Conservation (phyloP, 192 early-diverging fungal species). For the Backusella luteola region DNA sequence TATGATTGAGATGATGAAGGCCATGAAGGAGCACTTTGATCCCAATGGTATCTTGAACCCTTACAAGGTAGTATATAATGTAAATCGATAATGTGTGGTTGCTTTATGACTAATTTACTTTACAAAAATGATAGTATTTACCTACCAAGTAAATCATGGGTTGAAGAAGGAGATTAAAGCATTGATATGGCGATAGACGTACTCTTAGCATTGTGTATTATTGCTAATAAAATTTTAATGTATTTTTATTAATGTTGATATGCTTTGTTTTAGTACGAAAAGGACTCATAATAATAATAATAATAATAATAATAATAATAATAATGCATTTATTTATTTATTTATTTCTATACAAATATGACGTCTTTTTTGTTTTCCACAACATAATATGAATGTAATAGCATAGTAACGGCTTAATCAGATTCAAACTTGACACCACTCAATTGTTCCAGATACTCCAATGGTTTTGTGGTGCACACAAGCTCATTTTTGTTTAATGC, state of each 20-base stretch:
- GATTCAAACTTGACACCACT: slow-evolving; percentile 11
- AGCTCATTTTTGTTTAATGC: slow-evolving; percentile 30
- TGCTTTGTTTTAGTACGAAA: no score
- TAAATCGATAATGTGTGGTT: neutral
- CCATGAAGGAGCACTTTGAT: slow-evolving; percentile 84
- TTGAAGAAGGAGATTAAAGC: neutral
- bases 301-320: no score
- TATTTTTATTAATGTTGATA: neutral
- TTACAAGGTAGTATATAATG: slow-evolving; percentile 54
- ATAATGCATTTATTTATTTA: neutral
- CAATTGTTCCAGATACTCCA: slow-evolving; percentile 31
- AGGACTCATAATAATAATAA: no score
- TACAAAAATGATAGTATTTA: neutral
- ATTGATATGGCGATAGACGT: neutral
- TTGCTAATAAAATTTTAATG: neutral
- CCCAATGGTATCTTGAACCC: slow-evolving; percentile 95
- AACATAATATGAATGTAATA: neutral
- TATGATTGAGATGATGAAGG: slow-evolving; percentile 86
- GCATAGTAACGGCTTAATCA: neutral
- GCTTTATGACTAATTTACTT: neutral
- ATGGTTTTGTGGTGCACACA: slow-evolving; percentile 32
- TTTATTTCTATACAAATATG: neutral
- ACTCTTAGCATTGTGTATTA: neutral
- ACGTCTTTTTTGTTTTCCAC: neutral
- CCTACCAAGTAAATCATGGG: neutral